Evolutionary conservation across 2,329 filamentous ascomycete genomes (phyloP), one percentile per base, ranked within the genome.

Genomic region (Fusarium oligoseptatum): DNA sequence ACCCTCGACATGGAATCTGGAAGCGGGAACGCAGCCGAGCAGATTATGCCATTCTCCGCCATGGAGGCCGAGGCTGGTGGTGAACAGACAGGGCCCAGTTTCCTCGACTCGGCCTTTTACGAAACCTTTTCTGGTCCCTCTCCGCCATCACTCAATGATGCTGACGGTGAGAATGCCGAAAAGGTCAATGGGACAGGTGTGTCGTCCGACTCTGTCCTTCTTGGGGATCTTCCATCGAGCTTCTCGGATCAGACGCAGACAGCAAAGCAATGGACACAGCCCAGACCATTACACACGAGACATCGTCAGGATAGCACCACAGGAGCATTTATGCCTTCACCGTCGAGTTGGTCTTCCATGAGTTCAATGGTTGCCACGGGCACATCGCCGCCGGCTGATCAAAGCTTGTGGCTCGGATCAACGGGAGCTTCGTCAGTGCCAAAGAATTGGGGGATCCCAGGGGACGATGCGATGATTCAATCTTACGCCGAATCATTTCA

Each of bases 61-160:
- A 66, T 69, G 12, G 71, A 72, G 5, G 27, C 56, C 14, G 72
- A 73, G 11, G 56, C 68, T 5, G 60, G 50, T 1, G 66, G 65
- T 34, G 72, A 75, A 20, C 70, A 75, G 11, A 57, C 64, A 37
- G 67, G 65, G 2, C 27, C 70, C 4, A 62, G 32, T 9, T 77
- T 77, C 48, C 60, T 77, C 12, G 67, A 77, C 36, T 61, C 72
- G 3, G 72, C 75, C 7, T 77, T 77, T 29, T 77, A 77, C 10
- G 74, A 77, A 17, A 72, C 70, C 3, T 77, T 77, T 14, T 45
- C 58, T 9, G 75, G 75, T 3, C 68, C 72, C 6, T 76, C 73
- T 2, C 73, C 73, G 2, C 70, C 73, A 0, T 67, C 70, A 1
- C 27, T 73, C 0, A 62, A 66, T 37, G 73, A 75, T 8, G 65